Evolutionary conservation across 257 asterid species (phyloP).

Genomic region (Jacaranda mimosifolia): DNA sequence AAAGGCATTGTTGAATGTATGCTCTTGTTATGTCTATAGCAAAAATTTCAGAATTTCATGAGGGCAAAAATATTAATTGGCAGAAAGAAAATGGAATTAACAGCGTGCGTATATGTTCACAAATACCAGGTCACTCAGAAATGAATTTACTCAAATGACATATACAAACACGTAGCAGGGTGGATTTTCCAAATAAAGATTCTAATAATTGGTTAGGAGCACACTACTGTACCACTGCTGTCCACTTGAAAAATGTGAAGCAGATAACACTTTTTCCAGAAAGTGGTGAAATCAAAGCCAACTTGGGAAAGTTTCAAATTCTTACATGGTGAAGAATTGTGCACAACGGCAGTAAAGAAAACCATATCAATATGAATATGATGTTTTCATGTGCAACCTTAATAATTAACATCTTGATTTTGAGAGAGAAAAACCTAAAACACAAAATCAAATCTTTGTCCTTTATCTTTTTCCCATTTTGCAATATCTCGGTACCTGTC

Average conservation of each 20-base stretch:
- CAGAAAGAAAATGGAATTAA: not conserved
- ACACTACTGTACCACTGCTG: not conserved
- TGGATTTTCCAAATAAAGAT: not conserved
- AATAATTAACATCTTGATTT: not conserved
- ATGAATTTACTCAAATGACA: not conserved
- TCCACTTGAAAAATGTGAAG: not conserved
- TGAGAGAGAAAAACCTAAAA: slow-evolving; percentile 5
- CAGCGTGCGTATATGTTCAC: not conserved
- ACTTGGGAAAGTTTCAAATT: slow-evolving; percentile 4
- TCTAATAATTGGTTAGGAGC: not conserved
- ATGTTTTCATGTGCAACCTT: no score
- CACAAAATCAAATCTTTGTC: not conserved
- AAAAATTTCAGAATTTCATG: not conserved
- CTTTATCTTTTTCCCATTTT: not conserved
- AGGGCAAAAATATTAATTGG: not conserved
- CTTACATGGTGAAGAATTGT: not conserved
- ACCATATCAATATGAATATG: not conserved
- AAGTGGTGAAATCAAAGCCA: not conserved
- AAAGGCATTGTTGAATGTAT: not conserved
- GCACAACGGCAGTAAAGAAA: not conserved
- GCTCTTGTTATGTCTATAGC: not conserved
- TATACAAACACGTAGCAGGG: not conserved
- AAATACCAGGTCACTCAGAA: not conserved
- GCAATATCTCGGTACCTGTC: not conserved
- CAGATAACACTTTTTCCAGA: not conserved